Evolutionary conservation across 2,329 filamentous ascomycete species (phyloP), one percentile per base, ranked within the genome.

Genomic region (Aspergillus fijiensis): DNA sequence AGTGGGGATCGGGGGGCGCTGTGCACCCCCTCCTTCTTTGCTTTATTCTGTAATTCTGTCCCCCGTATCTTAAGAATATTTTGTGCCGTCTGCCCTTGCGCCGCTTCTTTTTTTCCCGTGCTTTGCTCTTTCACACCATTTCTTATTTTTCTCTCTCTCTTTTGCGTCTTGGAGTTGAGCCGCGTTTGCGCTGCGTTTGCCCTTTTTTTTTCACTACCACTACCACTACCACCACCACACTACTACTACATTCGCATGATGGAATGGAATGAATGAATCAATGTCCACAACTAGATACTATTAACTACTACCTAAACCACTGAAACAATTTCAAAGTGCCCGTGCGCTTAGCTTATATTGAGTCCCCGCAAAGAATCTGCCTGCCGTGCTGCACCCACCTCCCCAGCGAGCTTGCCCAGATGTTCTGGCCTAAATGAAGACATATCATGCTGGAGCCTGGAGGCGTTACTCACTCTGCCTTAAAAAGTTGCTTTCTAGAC

Each of bases 221-320:
- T 35, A 35, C 31, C 12, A 35, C 31, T 25, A n/a, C 31, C 50
- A 45, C 55, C 14, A 35, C 33, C 14, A 35, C 21, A 21, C 33
- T 12, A 35, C 33, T 35, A 35, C 11, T 14, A 35, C 39, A 45
- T 16, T 35, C 52, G 47, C 52, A 60, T 65, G 56, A 58, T 61
- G 58, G 49, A 55, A 58, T 61, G 58, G 49, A 55, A 56, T 61
- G 54, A 63, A 59, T 55, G 54, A 63, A 59, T 49, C 53, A 49
- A 48, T 49, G 42, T 29, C 42, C 49, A 35, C 33, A 45, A 45
- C 16, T 45, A 45, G 16, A 45, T 45, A 16, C n/a, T 51, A 50
- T 27, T 12, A 4, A 27, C 5, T 12, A 27, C 25, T 29, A 7
- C 7, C 27, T 29, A 29, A 29, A 29, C 9, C 27, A 29, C 27